phyloP scores from a whole-genome alignment of 306 rosid genomes.

The Begonia peltatifolia region DNA sequence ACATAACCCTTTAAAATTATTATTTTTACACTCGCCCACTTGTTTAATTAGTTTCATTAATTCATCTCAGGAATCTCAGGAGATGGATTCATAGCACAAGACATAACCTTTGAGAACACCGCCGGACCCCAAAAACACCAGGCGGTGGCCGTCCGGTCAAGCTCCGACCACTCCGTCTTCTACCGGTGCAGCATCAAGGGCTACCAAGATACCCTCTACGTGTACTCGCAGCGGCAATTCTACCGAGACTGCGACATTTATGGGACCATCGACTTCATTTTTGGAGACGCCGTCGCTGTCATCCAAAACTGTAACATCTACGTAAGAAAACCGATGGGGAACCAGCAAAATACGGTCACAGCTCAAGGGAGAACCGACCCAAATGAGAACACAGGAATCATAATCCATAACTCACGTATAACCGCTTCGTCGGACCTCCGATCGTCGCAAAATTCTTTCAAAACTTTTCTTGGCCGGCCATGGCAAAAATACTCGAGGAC shows the following conservation, averaged over 20 bases:
- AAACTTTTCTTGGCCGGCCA: slow-evolving; percentile 57
- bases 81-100: slow-evolving; percentile 53
- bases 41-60: too few relatives aligned
- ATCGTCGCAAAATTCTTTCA: slow-evolving; percentile 14
- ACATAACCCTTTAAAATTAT: neutral
- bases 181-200: slow-evolving; percentile 65
- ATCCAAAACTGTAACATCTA: slow-evolving; percentile 59
- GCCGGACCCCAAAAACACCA: slow-evolving; percentile 70
- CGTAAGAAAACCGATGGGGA: slow-evolving; percentile 30
- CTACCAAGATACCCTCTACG: slow-evolving; percentile 74
- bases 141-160: slow-evolving; percentile 65
- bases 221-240: slow-evolving; percentile 55
- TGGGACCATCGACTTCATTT: slow-evolving; percentile 75
- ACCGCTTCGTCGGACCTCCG: slow-evolving; percentile 29
- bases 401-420: slow-evolving; percentile 34
- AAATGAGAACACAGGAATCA: slow-evolving; percentile 56
- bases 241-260: slow-evolving; percentile 64
- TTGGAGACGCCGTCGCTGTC: slow-evolving; percentile 36
- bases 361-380: slow-evolving; percentile 62
- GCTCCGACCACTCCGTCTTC: slow-evolving; percentile 50
- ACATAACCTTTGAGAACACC: slow-evolving; percentile 70
- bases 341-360: slow-evolving; percentile 45
- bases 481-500: slow-evolving; percentile 64
- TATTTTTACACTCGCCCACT: neutral
- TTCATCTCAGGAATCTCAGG: slow-evolving; percentile 39